phyloP scores from a whole-genome alignment of 768 basidiomycete species.

The Boletus subparvulus region DNA sequence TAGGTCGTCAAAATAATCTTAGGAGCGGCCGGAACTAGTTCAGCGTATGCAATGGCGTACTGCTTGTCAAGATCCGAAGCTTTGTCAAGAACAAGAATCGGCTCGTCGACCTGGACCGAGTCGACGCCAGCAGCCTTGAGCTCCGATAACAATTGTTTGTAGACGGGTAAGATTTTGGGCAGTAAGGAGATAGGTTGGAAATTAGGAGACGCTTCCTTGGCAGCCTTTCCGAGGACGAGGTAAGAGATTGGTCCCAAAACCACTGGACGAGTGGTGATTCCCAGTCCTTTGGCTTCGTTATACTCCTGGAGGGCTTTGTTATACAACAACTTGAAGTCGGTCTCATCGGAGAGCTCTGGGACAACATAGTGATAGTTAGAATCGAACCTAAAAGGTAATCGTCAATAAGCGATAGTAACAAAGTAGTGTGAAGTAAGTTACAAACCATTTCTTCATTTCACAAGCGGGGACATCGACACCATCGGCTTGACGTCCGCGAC shows the following conservation, averaged over 20 bases:
- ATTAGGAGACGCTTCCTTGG: constrained; percentile 75
- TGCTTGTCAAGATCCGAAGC: constrained; percentile 76
- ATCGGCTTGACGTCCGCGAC: constrained; percentile 93
- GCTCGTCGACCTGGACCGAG: constrained; percentile 97
- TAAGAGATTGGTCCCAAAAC: constrained; percentile 94
- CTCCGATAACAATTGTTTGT: constrained; percentile 84
- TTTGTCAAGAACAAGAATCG: constrained; percentile 88
- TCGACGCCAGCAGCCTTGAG: constrained; percentile 92
- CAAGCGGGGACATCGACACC: constrained; percentile 95
- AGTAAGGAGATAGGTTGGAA: constrained; percentile 94
- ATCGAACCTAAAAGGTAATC: constrained; percentile 69
- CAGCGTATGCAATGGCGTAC: constrained; percentile 76
- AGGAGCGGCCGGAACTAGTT: constrained; percentile 79
- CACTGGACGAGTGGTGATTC: constrained; percentile 91
- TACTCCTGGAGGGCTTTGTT: constrained; percentile 95
- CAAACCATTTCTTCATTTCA: constrained; percentile 99
- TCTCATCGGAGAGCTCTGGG: constrained; percentile 87
- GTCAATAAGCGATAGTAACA: neutral
- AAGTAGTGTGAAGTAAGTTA: constrained; percentile 9
- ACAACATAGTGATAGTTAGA: constrained; percentile 99
- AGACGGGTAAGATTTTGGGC: constrained; percentile 85
- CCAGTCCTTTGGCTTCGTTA: constrained; percentile 89
- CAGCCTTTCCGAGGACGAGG: constrained; percentile 89
- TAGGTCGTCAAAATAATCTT: constrained; percentile 95
- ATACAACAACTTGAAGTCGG: constrained; percentile 91